phyloP scores from a whole-genome alignment of 176 grass and related monocot species.

The Areca catechu region DNA sequence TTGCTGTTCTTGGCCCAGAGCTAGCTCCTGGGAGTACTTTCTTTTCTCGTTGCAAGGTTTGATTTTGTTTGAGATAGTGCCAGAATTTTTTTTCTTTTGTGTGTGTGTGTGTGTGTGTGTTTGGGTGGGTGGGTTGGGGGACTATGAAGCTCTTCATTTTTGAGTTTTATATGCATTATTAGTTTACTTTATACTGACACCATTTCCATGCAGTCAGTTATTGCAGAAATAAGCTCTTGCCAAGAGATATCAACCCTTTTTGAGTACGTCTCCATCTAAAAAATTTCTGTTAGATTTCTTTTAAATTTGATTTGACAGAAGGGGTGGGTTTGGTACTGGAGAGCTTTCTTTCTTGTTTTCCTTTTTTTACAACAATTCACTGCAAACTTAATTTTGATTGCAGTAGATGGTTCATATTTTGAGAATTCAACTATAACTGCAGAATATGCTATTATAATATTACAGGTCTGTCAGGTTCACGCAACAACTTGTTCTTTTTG shows the following conservation, averaged over 20 bases:
- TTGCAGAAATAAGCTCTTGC: conserved; percentile 93
- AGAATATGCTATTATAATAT: conserved; percentile 5
- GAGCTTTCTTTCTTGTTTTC: background rate
- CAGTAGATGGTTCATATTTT: conserved; percentile 23
- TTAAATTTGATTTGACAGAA: background rate
- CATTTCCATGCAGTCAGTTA: conserved; percentile 64
- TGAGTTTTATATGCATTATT: too few relatives aligned
- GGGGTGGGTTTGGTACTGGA: background rate
- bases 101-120: too few relatives aligned
- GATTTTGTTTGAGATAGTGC: background rate
- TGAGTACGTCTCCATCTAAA: conserved; percentile 43
- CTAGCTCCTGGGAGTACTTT: conserved; percentile 84
- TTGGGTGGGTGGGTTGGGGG: too few relatives aligned
- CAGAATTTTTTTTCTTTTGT: background rate
- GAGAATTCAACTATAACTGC: conserved; percentile 1
- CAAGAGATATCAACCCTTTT: conserved; percentile 77
- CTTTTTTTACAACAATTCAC: too few relatives aligned
- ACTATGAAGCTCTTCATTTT: too few relatives aligned
- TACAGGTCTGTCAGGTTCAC: conserved; percentile 94
- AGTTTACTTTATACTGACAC: conserved; percentile 1
- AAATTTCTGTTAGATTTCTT: background rate
- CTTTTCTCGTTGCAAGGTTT: conserved; percentile 98
- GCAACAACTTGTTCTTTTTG: conserved; percentile 98
- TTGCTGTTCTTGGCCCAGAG: conserved; percentile 96
- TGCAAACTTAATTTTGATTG: background rate